Percentiles rank a stretch among this genome's conserved stretches.
Evolutionary conservation across 805 yeast species (phyloP).

Genomic region (Ogataea neopini): DNA sequence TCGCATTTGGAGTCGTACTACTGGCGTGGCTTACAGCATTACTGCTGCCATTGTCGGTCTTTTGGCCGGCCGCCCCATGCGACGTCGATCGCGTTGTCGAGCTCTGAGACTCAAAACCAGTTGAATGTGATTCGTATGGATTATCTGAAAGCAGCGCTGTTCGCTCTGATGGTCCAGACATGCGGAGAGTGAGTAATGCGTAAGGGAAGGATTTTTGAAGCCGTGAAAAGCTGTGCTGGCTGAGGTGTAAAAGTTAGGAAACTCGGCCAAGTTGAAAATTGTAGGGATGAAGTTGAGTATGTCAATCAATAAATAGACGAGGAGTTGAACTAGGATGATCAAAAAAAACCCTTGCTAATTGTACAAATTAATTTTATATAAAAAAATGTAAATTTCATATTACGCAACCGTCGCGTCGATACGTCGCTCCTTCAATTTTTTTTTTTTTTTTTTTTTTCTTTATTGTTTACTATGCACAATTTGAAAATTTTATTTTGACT

Average conservation of each 20-base stretch:
- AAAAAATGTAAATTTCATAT: neutral
- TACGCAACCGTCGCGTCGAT: constrained; percentile 1
- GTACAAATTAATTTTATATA: too few species aligned
- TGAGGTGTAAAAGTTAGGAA: neutral
- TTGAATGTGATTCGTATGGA: constrained; percentile 25
- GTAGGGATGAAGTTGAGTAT: too few species aligned
- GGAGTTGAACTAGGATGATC: too few species aligned
- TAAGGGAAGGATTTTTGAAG: too few species aligned
- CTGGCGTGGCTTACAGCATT: neutral
- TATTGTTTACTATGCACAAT: neutral
- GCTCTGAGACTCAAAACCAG: constrained; percentile 1
- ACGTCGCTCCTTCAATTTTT: constrained; percentile 7
- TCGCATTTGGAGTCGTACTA: neutral
- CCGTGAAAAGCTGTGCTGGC: too few species aligned
- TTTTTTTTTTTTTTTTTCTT: neutral
- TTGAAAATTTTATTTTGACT: constrained; percentile 5
- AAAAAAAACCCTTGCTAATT: too few species aligned
- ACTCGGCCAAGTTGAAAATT: neutral
- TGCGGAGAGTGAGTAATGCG: neutral
- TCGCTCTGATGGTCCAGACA: constrained; percentile 23
- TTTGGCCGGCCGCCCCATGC: neutral
- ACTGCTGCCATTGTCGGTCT: neutral
- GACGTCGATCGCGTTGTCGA: neutral
- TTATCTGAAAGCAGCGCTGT: constrained; percentile 35
- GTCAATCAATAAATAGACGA: too few species aligned